phyloP scores from a whole-genome alignment of 495 filamentous ascomycete genomes.

The Tuber umbilicatum region DNA sequence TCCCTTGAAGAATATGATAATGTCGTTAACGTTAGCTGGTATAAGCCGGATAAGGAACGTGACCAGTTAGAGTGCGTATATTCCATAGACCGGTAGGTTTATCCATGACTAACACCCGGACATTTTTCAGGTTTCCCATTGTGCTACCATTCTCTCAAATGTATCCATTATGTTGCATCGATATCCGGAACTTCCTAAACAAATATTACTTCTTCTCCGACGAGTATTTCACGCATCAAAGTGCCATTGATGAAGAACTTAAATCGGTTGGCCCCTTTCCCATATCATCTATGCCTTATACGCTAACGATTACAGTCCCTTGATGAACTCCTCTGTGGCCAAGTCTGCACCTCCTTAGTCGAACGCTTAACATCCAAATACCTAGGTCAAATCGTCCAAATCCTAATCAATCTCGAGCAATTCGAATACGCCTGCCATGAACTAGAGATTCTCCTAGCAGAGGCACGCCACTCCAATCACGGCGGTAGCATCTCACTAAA shows the following conservation, averaged over 20 bases:
- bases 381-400: constrained; percentile 94
- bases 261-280: constrained; percentile 52
- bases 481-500: constrained; percentile 62
- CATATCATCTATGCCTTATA: too few relatives aligned
- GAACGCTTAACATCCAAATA: constrained; percentile 87
- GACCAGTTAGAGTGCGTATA: constrained; percentile 65
- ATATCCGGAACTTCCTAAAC: constrained; percentile 92
- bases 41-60: constrained; percentile 66
- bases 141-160: constrained; percentile 96
- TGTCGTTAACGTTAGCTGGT: constrained; percentile 90
- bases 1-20: constrained; percentile 88
- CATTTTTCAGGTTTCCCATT: constrained; percentile 65
- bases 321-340: constrained; percentile 79
- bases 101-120: neutral
- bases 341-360: constrained; percentile 83
- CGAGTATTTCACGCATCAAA: constrained; percentile 82
- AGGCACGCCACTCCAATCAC: constrained; percentile 69
- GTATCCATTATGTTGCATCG: constrained; percentile 96
- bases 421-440: constrained; percentile 89
- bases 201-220: constrained; percentile 95
- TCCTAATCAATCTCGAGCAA: constrained; percentile 93
- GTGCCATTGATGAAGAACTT: constrained; percentile 80
- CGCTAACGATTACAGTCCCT: constrained; percentile 50
- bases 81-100: neutral
- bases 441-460: constrained; percentile 72